Evolutionary conservation across 208 protist species (phyloP).

Genomic region (Trichomonas vaginalis): DNA sequence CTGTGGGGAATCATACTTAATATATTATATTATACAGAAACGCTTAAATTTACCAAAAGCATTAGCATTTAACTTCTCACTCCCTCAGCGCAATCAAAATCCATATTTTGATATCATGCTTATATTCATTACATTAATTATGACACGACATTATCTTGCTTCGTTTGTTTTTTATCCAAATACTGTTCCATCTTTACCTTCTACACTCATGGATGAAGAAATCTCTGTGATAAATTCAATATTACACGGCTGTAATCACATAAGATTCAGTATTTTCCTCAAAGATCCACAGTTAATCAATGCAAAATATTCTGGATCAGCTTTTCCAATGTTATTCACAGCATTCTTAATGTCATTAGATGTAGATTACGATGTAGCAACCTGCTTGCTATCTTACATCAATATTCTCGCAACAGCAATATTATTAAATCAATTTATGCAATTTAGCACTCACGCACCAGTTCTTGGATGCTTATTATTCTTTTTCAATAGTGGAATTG

Average conservation of each 20-base stretch:
- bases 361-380: neutral
- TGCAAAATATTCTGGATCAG: neutral
- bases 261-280: neutral
- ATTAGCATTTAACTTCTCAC: neutral
- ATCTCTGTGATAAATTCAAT: neutral
- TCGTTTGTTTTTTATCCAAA: neutral
- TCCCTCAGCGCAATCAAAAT: neutral
- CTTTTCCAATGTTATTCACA: neutral
- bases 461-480: neutral
- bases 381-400: neutral
- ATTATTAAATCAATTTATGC: neutral
- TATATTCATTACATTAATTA: neutral
- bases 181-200: neutral
- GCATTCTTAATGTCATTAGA: neutral
- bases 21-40: neutral
- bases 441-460: neutral
- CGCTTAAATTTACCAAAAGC: neutral
- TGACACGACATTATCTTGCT: neutral
- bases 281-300: neutral
- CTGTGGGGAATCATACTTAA: neutral
- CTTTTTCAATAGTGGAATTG: neutral
- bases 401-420: neutral
- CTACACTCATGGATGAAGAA: neutral
- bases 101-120: neutral
- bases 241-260: neutral